These are phyloP conservation scores for Hyphopichia buzzinii DNA, from an alignment of 1,139 yeast species.

Conservation along the genomic window DNA sequence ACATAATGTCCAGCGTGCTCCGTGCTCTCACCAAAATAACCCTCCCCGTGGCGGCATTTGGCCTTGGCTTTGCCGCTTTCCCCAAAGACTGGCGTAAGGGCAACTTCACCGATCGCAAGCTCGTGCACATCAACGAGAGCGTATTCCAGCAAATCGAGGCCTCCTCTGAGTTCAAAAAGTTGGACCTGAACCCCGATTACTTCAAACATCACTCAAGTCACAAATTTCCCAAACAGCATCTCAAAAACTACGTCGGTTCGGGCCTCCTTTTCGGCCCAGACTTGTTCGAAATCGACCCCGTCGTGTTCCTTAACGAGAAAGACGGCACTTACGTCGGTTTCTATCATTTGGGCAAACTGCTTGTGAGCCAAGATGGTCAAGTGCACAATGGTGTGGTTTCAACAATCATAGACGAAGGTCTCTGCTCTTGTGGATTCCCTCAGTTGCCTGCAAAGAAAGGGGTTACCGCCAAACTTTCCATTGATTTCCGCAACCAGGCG, in stretches of 20 bases:
- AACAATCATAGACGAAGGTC: constrained; percentile 80
- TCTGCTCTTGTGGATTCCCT: constrained; percentile 86
- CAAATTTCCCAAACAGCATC: constrained; percentile 61
- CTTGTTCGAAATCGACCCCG: constrained; percentile 66
- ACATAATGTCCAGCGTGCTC: neutral
- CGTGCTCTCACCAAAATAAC: constrained; percentile 19
- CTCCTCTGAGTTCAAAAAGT: constrained; percentile 28
- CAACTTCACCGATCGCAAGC: constrained; percentile 17
- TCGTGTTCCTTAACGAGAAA: constrained; percentile 47
- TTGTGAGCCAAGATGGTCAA: constrained; percentile 68
- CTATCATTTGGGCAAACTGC: constrained; percentile 65
- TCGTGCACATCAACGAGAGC: constrained; percentile 29
- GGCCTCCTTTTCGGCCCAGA: constrained; percentile 64
- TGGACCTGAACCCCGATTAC: constrained; percentile 26
- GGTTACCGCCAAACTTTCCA: constrained; percentile 78
- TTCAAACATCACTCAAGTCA: constrained; percentile 32
- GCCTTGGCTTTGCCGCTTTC: constrained; percentile 46
- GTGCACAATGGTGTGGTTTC: constrained; percentile 88
- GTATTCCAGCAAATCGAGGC: constrained; percentile 30
- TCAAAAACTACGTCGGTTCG: constrained; percentile 59
- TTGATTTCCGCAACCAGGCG: constrained; percentile 65
- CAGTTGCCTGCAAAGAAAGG: constrained; percentile 80
- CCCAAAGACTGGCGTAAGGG: constrained; percentile 38
- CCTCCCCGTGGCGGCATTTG: constrained; percentile 42
- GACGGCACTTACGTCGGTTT: constrained; percentile 55